Evolutionary conservation across 352 stramenopile species (phyloP).

Genomic region (Phytopythium oedochilum): DNA sequence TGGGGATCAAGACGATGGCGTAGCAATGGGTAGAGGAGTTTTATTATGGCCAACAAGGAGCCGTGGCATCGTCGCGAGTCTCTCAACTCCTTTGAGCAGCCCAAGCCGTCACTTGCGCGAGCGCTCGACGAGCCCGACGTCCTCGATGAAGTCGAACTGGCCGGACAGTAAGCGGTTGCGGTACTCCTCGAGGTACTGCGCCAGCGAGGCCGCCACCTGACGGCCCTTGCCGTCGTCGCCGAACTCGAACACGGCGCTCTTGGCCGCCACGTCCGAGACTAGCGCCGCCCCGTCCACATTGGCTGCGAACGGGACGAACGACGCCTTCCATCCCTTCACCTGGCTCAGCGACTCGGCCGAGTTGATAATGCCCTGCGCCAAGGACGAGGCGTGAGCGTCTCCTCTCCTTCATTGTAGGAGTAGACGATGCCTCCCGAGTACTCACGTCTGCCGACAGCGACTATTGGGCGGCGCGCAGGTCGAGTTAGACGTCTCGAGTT

Average conservation of each 20-base stretch:
- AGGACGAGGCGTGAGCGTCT: slow-evolving; percentile 1
- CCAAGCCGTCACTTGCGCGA: slow-evolving; percentile 53
- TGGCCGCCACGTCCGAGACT: slow-evolving; percentile 41
- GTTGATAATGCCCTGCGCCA: slow-evolving; percentile 45
- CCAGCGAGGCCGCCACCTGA: slow-evolving; percentile 44
- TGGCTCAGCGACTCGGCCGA: slow-evolving; percentile 38
- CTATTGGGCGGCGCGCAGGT: slow-evolving; percentile 12
- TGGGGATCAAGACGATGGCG: slow-evolving; percentile 56
- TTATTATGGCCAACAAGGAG: neutral
- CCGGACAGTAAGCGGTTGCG: slow-evolving; percentile 76
- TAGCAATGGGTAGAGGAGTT: slow-evolving; percentile 9
- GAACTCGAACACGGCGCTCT: slow-evolving; percentile 67
- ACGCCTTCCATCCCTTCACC: slow-evolving; percentile 49
- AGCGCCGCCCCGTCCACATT: slow-evolving; percentile 69
- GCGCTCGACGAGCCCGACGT: slow-evolving; percentile 76
- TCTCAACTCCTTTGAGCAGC: neutral
- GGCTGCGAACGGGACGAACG: slow-evolving; percentile 65
- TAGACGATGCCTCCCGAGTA: neutral
- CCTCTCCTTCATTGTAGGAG: neutral
- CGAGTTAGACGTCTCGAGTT: neutral
- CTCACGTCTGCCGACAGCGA: slow-evolving; percentile 54
- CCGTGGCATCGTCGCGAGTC: neutral
- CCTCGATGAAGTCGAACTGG: slow-evolving; percentile 81
- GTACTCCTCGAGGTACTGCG: slow-evolving; percentile 75
- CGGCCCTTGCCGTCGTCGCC: slow-evolving; percentile 51